phyloP scores from a whole-genome alignment of 805 yeast genomes.

The Saccharomycopsis capsularis region DNA sequence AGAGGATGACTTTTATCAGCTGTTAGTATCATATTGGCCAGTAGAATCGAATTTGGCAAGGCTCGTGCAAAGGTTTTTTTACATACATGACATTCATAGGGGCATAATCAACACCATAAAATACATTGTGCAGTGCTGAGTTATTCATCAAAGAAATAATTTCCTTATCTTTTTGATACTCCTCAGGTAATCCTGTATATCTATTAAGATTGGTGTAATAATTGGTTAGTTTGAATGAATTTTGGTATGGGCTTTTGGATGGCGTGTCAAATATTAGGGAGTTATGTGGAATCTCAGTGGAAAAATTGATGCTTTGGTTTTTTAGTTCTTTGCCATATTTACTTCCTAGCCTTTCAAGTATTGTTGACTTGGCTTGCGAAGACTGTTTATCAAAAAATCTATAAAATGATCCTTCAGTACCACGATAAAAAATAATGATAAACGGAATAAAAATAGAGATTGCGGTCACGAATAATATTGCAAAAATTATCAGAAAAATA shows the following conservation, averaged over 20 bases:
- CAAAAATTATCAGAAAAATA: constrained; percentile 7
- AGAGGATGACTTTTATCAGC: constrained; percentile 32
- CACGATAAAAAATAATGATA: constrained; percentile 28
- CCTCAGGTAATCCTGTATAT: constrained; percentile 30
- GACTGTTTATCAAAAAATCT: constrained; percentile 28
- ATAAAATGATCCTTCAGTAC: constrained; percentile 28
- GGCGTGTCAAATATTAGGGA: not conserved
- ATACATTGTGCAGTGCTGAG: constrained; percentile 30
- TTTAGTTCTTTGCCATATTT: not conserved
- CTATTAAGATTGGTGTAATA: constrained; percentile 19
- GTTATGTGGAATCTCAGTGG: not conserved
- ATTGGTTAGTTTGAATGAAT: not conserved
- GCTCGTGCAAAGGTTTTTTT: not conserved
- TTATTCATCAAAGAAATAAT: constrained; percentile 34
- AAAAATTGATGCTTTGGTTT: not conserved
- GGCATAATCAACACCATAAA: constrained; percentile 56
- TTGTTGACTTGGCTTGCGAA: constrained; percentile 24
- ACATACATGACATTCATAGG: constrained; percentile 43
- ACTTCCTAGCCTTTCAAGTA: constrained; percentile 20
- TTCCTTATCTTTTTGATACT: constrained; percentile 32
- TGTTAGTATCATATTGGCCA: not conserved
- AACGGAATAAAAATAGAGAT: constrained; percentile 16
- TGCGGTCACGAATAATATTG: constrained; percentile 2
- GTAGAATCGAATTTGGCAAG: not conserved
- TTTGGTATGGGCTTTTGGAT: not conserved